Conservation (phyloP, 352 stramenopile genomes). For the Aphanomyces astaci region DNA sequence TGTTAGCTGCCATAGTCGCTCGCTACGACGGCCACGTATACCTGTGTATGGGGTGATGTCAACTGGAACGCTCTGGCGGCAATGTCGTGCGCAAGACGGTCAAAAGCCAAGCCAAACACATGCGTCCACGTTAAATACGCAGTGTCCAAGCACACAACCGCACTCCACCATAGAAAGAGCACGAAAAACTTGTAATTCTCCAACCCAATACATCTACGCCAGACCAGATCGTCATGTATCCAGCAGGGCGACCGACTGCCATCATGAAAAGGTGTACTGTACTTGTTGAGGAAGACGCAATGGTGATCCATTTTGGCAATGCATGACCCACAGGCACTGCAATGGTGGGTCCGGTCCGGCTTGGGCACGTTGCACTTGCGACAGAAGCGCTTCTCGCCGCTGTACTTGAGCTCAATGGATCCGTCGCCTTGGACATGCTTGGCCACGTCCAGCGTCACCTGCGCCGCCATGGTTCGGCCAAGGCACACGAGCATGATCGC, state of each 20-base stretch:
- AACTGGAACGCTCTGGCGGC: slow-evolving; percentile 47
- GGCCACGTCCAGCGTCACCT: not conserved
- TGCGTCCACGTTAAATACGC: slow-evolving; percentile 60
- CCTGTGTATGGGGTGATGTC: slow-evolving; percentile 51
- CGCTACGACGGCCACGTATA: too few relatives aligned
- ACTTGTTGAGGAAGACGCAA: slow-evolving; percentile 87
- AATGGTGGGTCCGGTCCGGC: slow-evolving; percentile 75
- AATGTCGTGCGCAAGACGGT: slow-evolving; percentile 37
- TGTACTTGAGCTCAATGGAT: slow-evolving; percentile 58
- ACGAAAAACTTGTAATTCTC: slow-evolving; percentile 89
- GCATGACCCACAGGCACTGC: slow-evolving; percentile 62
- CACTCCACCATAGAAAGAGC: slow-evolving; percentile 72
- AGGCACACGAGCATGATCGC: not conserved
- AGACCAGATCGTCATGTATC: not conserved
- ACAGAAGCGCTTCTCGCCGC: slow-evolving; percentile 55
- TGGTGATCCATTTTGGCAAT: slow-evolving; percentile 87
- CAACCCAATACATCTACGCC: slow-evolving; percentile 68
- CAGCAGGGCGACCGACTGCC: too few relatives aligned
- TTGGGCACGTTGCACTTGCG: slow-evolving; percentile 71
- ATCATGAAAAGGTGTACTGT: slow-evolving; percentile 21
- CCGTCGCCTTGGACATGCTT: slow-evolving; percentile 1
- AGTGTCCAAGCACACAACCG: slow-evolving; percentile 56
- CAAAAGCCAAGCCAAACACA: slow-evolving; percentile 21
- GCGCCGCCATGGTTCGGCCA: not conserved
- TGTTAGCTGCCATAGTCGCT: not conserved